phyloP scores from a whole-genome alignment of 2,329 filamentous ascomycete species.

The Helotiales sp. region DNA sequence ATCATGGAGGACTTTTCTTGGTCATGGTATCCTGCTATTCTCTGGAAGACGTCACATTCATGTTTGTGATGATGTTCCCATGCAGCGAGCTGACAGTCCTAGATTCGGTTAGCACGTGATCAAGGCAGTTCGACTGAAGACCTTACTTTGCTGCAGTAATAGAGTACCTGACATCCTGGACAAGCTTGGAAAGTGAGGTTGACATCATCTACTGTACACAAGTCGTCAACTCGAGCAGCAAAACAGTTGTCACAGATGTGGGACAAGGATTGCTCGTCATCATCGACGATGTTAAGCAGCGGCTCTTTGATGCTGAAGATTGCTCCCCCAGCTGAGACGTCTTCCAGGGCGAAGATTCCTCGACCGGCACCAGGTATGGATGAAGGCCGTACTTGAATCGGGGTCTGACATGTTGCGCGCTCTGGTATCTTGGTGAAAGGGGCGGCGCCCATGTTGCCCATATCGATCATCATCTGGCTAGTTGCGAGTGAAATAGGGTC shows the following conservation, averaged over 20 bases:
- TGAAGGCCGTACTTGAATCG: neutral
- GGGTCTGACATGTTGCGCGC: neutral
- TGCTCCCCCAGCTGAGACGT: neutral
- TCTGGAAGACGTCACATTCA: neutral
- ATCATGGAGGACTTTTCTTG: neutral
- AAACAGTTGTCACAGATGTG: slow-evolving; percentile 3
- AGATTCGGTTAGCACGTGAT: neutral
- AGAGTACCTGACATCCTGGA: neutral
- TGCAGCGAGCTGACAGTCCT: neutral
- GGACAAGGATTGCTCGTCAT: neutral
- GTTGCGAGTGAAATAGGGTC: too few species aligned
- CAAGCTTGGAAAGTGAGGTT: neutral
- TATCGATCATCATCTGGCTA: too few species aligned
- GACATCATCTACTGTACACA: neutral
- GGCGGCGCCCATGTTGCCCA: too few species aligned
- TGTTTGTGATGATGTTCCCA: slow-evolving; percentile 1
- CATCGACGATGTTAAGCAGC: slow-evolving; percentile 2
- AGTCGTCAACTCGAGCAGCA: neutral
- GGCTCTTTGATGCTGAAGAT: neutral
- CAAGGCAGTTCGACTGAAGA: too few species aligned
- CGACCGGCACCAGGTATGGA: neutral
- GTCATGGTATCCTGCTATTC: neutral
- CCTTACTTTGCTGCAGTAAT: slow-evolving; percentile 2
- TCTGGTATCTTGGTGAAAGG: neutral
- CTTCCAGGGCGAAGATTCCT: neutral